Percentiles rank a stretch among this genome's conserved stretches.
Conservation (phyloP, 768 basidiomycete genomes). For the Pleurotus platypus region DNA sequence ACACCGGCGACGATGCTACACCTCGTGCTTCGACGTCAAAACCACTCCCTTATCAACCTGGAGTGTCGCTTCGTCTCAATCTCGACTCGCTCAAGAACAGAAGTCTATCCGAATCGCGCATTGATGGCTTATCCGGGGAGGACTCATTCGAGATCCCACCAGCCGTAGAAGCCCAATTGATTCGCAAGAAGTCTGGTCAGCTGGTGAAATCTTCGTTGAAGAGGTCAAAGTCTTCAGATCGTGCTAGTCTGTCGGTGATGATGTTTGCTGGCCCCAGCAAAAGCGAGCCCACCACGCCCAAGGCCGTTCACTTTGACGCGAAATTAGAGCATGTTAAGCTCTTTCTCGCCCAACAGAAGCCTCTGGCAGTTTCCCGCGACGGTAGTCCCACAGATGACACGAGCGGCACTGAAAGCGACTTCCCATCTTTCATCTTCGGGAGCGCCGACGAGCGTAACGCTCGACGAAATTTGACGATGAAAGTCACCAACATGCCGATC, state of each 20-base stretch:
- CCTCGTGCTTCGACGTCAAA: slow-evolving; percentile 23
- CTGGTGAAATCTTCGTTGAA: slow-evolving; percentile 91
- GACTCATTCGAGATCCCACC: slow-evolving; percentile 22
- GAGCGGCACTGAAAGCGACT: slow-evolving; percentile 75
- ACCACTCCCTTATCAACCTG: slow-evolving; percentile 37
- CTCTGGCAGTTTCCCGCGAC: slow-evolving; percentile 86
- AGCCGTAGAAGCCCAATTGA: slow-evolving; percentile 37
- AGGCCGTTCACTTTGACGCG: slow-evolving; percentile 90
- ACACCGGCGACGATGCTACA: slow-evolving; percentile 20
- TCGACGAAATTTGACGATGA: slow-evolving; percentile 47
- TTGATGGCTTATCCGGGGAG: slow-evolving; percentile 6
- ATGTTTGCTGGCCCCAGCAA: slow-evolving; percentile 46
- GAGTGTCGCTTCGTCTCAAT: slow-evolving; percentile 31
- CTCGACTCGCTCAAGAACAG: slow-evolving; percentile 21
- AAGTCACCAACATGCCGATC: slow-evolving; percentile 64
- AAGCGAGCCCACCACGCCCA: slow-evolving; percentile 75
- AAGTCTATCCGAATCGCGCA: slow-evolving; percentile 27
- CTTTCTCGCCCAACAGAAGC: slow-evolving; percentile 93
- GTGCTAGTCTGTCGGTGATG: slow-evolving; percentile 49
- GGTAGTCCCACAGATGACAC: slow-evolving; percentile 86
- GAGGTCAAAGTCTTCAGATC: slow-evolving; percentile 50
- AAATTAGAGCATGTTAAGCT: slow-evolving; percentile 93
- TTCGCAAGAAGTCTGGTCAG: slow-evolving; percentile 94
- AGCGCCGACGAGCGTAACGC: slow-evolving; percentile 24
- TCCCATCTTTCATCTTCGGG: slow-evolving; percentile 66